Evolutionary conservation across 768 basidiomycete species (phyloP).

Genomic region (Tylopilus sp.): DNA sequence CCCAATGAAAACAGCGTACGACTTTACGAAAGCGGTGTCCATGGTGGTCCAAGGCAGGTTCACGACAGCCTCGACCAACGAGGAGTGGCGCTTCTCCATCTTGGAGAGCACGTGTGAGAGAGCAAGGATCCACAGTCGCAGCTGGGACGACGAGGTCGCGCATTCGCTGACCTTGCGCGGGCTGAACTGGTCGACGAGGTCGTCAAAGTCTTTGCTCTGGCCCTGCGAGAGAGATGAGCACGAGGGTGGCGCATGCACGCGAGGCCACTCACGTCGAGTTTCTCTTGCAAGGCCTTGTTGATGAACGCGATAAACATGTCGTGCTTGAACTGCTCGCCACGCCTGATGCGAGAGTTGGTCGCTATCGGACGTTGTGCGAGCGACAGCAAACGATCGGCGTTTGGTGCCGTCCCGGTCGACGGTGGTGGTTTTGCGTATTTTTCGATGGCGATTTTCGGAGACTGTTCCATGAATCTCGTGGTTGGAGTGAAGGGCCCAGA

Average conservation of each 20-base stretch:
- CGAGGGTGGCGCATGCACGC: slow-evolving; percentile 4
- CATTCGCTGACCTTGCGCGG: slow-evolving; percentile 38
- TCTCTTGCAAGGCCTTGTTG: slow-evolving; percentile 75
- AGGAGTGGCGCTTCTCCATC: slow-evolving; percentile 73
- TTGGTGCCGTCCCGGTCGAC: slow-evolving; percentile 22
- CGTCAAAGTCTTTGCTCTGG: slow-evolving; percentile 72
- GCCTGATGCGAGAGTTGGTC: slow-evolving; percentile 74
- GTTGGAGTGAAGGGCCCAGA: slow-evolving; percentile 53
- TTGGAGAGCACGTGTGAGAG: slow-evolving; percentile 91
- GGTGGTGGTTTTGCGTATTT: slow-evolving; percentile 41
- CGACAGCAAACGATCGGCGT: slow-evolving; percentile 12
- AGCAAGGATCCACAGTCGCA: slow-evolving; percentile 80
- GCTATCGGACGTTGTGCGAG: slow-evolving; percentile 56
- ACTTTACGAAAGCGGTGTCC: slow-evolving; percentile 79
- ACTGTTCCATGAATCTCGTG: slow-evolving; percentile 44
- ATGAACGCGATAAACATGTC: slow-evolving; percentile 86
- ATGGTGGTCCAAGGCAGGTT: slow-evolving; percentile 91
- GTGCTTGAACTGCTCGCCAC: slow-evolving; percentile 71
- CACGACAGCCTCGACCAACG: slow-evolving; percentile 83
- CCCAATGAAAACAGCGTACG: slow-evolving; percentile 85
- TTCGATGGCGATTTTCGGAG: slow-evolving; percentile 41
- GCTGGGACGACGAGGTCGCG: slow-evolving; percentile 43
- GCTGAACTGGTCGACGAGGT: slow-evolving; percentile 86
- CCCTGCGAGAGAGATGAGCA: slow-evolving; percentile 47
- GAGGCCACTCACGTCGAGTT: slow-evolving; percentile 52